Percentiles rank a stretch among this genome's conserved stretches.
These are phyloP conservation scores for Cavenderia fasciculata DNA, from an alignment of 78 protist genomes.

Conservation along the genomic window DNA sequence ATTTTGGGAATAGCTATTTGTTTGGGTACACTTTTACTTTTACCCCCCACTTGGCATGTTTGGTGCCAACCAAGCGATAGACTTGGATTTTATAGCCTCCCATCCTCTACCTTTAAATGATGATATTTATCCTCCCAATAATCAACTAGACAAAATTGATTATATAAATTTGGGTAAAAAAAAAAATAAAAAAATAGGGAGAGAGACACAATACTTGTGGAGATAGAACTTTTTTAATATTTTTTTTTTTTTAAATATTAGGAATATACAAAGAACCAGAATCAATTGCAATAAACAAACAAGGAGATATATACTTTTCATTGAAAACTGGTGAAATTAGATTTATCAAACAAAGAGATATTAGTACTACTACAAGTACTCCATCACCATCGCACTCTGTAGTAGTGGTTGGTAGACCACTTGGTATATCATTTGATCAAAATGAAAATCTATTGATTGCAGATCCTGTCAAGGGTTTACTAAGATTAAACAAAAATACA, in stretches of 20 bases:
- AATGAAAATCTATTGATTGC: conserved; percentile 54
- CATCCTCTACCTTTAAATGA: too few relatives aligned
- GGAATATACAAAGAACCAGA: conserved; percentile 25
- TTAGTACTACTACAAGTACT: background rate
- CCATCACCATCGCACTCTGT: background rate
- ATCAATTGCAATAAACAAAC: conserved; percentile 13
- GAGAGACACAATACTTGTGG: too few relatives aligned
- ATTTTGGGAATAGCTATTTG: background rate
- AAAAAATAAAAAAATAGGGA: too few relatives aligned
- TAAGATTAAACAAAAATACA: background rate
- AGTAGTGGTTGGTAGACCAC: conserved; percentile 31
- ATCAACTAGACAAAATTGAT: too few relatives aligned
- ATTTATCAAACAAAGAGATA: background rate
- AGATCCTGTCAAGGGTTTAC: conserved; percentile 59
- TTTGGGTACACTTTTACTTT: background rate
- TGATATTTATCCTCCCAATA: too few relatives aligned
- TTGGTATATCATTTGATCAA: conserved; percentile 29
- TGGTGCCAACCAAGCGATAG: too few relatives aligned
- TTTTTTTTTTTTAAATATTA: too few relatives aligned
- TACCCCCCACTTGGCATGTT: too few relatives aligned
- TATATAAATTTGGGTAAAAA: too few relatives aligned
- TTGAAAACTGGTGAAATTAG: conserved; percentile 13
- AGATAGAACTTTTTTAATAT: too few relatives aligned
- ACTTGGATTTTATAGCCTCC: too few relatives aligned
- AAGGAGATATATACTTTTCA: conserved; percentile 12